Base-by-base conservation (phyloP, 352 stramenopile genomes). In the Pythium graminicola region DNA sequence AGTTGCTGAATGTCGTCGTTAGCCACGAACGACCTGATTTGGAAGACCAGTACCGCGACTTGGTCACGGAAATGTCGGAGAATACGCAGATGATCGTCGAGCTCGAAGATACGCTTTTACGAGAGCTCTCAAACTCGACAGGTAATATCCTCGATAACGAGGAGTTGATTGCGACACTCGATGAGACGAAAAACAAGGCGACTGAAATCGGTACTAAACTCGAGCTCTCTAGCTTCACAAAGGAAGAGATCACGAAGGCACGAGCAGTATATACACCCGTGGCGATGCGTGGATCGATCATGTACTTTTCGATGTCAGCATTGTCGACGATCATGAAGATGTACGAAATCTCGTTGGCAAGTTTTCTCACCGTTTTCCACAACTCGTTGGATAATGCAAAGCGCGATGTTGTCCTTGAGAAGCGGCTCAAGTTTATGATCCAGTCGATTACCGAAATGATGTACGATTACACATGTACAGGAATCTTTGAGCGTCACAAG, bases 401-500 rank as follows among this genome's bases (percentile, higher is more conserved):
- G 6, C 89, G 90, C 44, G 79, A 80, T 2, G 84, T 97, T 6
- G 71, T 82, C 2, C 58, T 97, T 4, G 62, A 86, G 10, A 65
- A 85, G 20, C 71, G 92, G 16, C 64, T 98, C 2, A 68, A 83
- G 1, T 95, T 97, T 41, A 56, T 98, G 13, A 90, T 96, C 57
- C 54, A 95, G 23, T 88, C 97, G 60, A 86, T 97, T 46, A 98
- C 93, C 1, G 70, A 70, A 36, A 95, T 78, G 36, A 96, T 97
- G 73, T 98, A 95, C 50, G 81, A 93, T 4, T 97, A 98, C 69
- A 75, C 98, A 1, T 97, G 93, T 57, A 77, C 89, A 2, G 93
- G 93, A 0, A 62, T 98, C 2, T 98, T 98, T 56, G 93, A 98
- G 62, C 93, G 93, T 44, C 85, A 98, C 70, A 98, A 98, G 65